Base-by-base conservation (phyloP, 2,329 filamentous ascomycete genomes). In the Dothideomycetidae sp. region DNA sequence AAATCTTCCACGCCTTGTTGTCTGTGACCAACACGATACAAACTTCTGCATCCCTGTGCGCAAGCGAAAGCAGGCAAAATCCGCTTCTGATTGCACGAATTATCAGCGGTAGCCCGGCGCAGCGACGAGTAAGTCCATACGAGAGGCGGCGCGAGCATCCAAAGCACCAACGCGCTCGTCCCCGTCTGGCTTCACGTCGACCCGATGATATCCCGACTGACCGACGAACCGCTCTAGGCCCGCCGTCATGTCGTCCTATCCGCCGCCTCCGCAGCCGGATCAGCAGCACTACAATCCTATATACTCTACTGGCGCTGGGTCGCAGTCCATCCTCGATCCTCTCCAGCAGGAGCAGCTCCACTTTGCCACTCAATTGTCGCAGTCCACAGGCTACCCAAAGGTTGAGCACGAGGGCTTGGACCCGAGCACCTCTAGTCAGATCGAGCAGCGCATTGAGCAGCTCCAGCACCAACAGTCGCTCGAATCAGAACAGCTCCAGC, bases 281-380 rank as follows among this genome's bases (percentile, higher is more conserved):
- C 51, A 53, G 31, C 52, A 52, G 42, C 53, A 56, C 36, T 56
- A 57, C 49, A 51, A 49, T 40, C 42, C 45, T 15, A 40, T 55
- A 30, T 57, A 57, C 39, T 47, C 53, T 7, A 37, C 52, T 11
- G 42, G 47, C 11, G 41, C 48, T 33, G 50, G 48, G 26, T 47
- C 53, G 10, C 53, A 54, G 39, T 51, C 53, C 36, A 40, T 52
- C 34, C 40, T 53, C 26, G 53, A 55, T 36, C 46, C 51, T 15
- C 45, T 44, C 19, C 53, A 54, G 35, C 53, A 55, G 34, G 50
- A 51, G 10, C 53, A 55, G 33, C 39, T 55, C 18, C 49, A 53
- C 29, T 57, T 53, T 45, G 36, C 29, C 33, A 50, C 45, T 42
- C 51, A 46, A 29, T 43, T 56, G 36, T 55, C 50, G 38, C 51